A percentile compares a stretch with the other conserved stretches of the same genome.
phyloP scores from a whole-genome alignment of 2,329 filamentous ascomycete species.

The Xylaria multiplex region DNA sequence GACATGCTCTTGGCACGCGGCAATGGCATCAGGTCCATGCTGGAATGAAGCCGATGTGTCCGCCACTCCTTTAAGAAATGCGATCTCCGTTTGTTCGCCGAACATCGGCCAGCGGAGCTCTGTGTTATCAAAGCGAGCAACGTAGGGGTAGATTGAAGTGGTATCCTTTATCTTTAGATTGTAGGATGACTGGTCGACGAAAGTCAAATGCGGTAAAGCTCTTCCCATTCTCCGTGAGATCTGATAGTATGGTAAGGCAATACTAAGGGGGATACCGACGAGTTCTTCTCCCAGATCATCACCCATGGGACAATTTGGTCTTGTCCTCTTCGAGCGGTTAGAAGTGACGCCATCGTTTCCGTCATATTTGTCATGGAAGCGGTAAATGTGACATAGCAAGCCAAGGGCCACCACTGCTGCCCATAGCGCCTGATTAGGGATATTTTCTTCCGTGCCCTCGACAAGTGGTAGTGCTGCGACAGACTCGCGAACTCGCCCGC shows the following conservation, averaged over 20 bases:
- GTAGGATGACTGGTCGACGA: constrained; percentile 64
- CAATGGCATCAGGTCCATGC: constrained; percentile 62
- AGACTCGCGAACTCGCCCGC: constrained; percentile 62
- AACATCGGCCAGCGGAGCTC: constrained; percentile 66
- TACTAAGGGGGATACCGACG: constrained; percentile 58
- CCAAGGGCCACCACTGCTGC: constrained; percentile 62
- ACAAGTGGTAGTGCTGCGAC: constrained; percentile 60
- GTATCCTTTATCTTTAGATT: constrained; percentile 62
- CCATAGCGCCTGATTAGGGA: constrained; percentile 64
- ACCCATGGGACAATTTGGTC: constrained; percentile 56
- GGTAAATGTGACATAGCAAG: constrained; percentile 64
- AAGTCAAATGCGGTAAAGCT: constrained; percentile 62
- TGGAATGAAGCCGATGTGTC: constrained; percentile 61
- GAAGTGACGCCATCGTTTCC: constrained; percentile 60
- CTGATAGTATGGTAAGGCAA: constrained; percentile 62
- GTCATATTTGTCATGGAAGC: constrained; percentile 63
- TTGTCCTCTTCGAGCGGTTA: constrained; percentile 46
- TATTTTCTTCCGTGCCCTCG: constrained; percentile 59
- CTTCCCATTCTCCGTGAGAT: constrained; percentile 62
- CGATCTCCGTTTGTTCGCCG: constrained; percentile 61
- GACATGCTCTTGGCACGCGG: constrained; percentile 63
- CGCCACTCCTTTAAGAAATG: constrained; percentile 62
- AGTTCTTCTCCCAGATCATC: constrained; percentile 61
- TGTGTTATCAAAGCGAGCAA: constrained; percentile 63
- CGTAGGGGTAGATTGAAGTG: constrained; percentile 60